Evolutionary conservation across 768 basidiomycete genomes (phyloP).

Genomic region (Hirschioporus abietinus): DNA sequence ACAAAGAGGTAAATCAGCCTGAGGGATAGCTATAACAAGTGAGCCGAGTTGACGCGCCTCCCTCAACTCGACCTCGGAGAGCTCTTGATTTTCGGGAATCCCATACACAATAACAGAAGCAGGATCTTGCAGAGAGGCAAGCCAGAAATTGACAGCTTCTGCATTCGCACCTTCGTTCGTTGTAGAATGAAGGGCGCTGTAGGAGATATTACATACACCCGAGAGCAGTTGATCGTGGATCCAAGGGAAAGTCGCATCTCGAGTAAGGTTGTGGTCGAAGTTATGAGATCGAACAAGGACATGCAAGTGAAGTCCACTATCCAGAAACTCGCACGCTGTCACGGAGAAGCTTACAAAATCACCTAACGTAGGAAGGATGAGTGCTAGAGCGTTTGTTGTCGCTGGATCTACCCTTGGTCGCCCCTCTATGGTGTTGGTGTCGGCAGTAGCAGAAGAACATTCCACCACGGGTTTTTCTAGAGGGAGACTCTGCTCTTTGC

Average conservation of each 20-base stretch:
- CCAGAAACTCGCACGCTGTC: constrained; percentile 12
- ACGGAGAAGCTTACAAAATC: constrained; percentile 14
- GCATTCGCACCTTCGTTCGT: constrained; percentile 24
- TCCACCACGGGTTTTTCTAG: background rate
- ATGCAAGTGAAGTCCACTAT: constrained; percentile 12
- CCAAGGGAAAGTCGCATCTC: constrained; percentile 3
- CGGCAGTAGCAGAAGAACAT: constrained; percentile 3
- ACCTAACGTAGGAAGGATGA: constrained; percentile 27
- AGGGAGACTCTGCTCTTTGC: background rate
- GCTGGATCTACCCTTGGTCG: constrained; percentile 1
- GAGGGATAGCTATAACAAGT: constrained; percentile 39
- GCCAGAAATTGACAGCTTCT: constrained; percentile 17
- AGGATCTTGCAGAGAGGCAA: constrained; percentile 18
- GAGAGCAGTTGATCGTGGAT: background rate
- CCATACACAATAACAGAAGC: constrained; percentile 14
- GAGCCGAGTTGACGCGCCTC: constrained; percentile 12
- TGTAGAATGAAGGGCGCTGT: constrained; percentile 17
- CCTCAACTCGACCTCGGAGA: constrained; percentile 5
- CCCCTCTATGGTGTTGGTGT: background rate
- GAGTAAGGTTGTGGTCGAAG: constrained; percentile 14
- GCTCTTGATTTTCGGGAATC: constrained; percentile 6
- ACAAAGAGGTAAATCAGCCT: constrained; percentile 42
- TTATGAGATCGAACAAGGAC: constrained; percentile 9
- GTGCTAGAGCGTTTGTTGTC: constrained; percentile 23
- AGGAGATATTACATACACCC: background rate